Base-by-base conservation (phyloP, 75 land plant genomes). In the Selaginella moellendorffii region DNA sequence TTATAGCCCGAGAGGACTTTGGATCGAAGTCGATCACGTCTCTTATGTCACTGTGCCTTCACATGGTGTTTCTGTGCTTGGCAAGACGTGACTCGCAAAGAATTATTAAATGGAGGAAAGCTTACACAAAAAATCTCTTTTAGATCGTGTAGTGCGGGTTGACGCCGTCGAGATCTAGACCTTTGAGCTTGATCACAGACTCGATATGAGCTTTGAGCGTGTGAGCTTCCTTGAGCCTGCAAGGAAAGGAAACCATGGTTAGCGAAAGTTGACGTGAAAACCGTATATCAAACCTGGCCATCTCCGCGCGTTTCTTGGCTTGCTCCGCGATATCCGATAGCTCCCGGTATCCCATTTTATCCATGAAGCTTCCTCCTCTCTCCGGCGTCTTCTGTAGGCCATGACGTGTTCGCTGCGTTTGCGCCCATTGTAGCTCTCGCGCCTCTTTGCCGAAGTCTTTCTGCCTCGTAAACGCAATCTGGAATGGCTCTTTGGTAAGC, bases 391-490 rank as follows among this genome's bases (percentile, higher is more conserved):
- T 19, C 5, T 56, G 59, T n/a, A 56, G 21, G 9, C 59, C 59
- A 21, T 56, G 59, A 8, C 5, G 24, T 8, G 59, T 56, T 8
- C 59, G 59, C n/a, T 56, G 59, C 2, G 59, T n/a, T 2, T 56
- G 59, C 2, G 21, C 59, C 59, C 59, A 56, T 24, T 56, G 19
- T 24, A 21, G 17, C 59, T 56, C 59, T 56, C 59, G 5, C n/a
- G 59, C 59, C n/a, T 56, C 59, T 24, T 19, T 56, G 5, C 59
- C 59, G n/a, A 56, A 56, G 24, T 56, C 59, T 19, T 56, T 56
- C n/a, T 56, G 59, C 59, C 59, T 56, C n/a, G 59, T 56, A 56
- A 56, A 56, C 8, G 59, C 59, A 25, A 25, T 56, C 59, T 56
- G 24, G n/a, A 68, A 31, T 30, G 54, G 18, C 23, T 9, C 24